These are phyloP conservation scores for Chionographis japonica DNA, from an alignment of 106 monocot species.

Conservation along the genomic window DNA sequence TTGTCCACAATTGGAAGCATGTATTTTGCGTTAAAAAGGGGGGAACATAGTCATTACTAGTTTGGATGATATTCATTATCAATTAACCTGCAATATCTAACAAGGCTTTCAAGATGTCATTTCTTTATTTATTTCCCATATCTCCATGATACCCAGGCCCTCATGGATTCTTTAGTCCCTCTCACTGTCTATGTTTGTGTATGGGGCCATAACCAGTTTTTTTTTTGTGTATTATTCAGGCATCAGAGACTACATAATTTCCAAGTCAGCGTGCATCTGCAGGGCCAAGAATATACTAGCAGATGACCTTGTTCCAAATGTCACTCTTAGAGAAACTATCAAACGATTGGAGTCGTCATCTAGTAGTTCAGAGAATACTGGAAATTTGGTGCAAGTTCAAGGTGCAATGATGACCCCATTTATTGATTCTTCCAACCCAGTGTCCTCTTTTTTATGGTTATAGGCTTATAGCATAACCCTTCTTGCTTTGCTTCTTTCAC, in stretches of 20 bases:
- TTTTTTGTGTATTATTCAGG: slow-evolving; percentile 21
- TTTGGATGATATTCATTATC: not conserved
- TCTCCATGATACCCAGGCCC: not conserved
- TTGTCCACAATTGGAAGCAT: not conserved
- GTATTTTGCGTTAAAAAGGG: too few relatives aligned
- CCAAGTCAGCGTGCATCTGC: slow-evolving; percentile 40
- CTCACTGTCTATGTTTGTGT: too few relatives aligned
- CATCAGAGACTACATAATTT: slow-evolving; percentile 54
- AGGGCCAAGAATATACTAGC: slow-evolving; percentile 43
- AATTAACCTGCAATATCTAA: not conserved
- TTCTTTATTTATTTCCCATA: not conserved
- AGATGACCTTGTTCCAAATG: slow-evolving; percentile 51
- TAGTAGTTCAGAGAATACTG: slow-evolving; percentile 33
- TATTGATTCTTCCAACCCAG: not conserved
- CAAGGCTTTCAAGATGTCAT: not conserved
- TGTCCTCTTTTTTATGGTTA: not conserved
- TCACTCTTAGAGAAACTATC: slow-evolving; percentile 55
- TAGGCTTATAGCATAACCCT: not conserved
- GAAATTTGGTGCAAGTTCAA: slow-evolving; percentile 25
- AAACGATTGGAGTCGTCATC: slow-evolving; percentile 26
- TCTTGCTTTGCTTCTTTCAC: slow-evolving; percentile 12
- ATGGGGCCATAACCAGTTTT: too few relatives aligned
- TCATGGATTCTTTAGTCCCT: too few relatives aligned
- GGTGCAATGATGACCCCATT: slow-evolving; percentile 8
- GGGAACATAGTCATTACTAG: too few relatives aligned